Percentiles rank a stretch among this genome's conserved stretches.
Conservation (phyloP, 768 basidiomycete species). For the Infundibulicybe gibba region DNA sequence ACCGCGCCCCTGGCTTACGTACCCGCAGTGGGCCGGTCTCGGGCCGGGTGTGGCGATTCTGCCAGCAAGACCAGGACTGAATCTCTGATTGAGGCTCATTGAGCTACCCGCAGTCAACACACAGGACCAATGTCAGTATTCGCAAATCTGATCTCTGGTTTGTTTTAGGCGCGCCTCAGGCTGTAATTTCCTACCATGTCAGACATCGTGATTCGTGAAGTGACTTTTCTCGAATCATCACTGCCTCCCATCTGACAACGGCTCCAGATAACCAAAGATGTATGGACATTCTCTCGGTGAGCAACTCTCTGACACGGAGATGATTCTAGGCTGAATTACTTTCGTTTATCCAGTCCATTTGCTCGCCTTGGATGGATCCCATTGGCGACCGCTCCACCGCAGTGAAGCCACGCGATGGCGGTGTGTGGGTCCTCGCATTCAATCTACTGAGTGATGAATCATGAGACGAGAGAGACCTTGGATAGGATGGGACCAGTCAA, state of each 20-base stretch:
- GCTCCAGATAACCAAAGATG: slow-evolving; percentile 36
- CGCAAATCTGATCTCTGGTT: too few species aligned
- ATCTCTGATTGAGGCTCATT: too few species aligned
- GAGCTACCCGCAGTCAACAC: too few species aligned
- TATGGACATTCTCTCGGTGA: slow-evolving; percentile 64
- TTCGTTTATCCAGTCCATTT: slow-evolving; percentile 44
- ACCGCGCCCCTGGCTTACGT: too few species aligned
- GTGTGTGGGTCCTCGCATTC: slow-evolving; percentile 76
- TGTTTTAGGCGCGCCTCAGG: too few species aligned
- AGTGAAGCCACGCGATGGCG: slow-evolving; percentile 56
- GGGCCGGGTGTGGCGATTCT: too few species aligned
- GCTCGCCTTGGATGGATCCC: slow-evolving; percentile 54
- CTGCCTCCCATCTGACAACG: not conserved
- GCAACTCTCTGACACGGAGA: not conserved
- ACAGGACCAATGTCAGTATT: too few species aligned
- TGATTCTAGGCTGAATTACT: not conserved
- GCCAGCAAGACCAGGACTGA: too few species aligned
- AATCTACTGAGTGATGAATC: slow-evolving; percentile 59
- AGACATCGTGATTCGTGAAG: too few species aligned
- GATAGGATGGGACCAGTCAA: slow-evolving; percentile 63
- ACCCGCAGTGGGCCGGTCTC: too few species aligned
- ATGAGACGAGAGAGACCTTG: slow-evolving; percentile 59
- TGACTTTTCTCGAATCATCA: too few species aligned
- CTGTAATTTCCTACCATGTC: too few species aligned
- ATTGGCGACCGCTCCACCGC: slow-evolving; percentile 81